Percentiles rank a stretch among this genome's conserved stretches.
These are phyloP conservation scores for Kazachstania sp. DNA, from an alignment of 1,139 yeast species.

Conservation along the genomic window DNA sequence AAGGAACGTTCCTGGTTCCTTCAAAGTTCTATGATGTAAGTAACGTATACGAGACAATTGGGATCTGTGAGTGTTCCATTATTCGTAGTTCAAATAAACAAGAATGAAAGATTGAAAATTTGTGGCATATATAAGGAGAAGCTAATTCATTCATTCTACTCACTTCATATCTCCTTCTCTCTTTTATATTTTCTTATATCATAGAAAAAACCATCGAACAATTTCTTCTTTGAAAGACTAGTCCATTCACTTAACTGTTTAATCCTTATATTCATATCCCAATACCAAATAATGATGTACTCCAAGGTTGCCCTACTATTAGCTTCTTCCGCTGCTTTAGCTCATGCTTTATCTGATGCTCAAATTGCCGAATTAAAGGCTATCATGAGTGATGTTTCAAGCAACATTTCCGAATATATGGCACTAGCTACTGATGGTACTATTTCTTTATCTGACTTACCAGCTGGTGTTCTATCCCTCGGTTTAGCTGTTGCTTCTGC, in stretches of 20 bases:
- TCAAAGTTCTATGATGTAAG: not conserved
- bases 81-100: too few species aligned
- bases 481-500: slow-evolving; percentile 16
- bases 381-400: slow-evolving; percentile 11
- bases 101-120: too few species aligned
- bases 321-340: not conserved
- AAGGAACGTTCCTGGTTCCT: not conserved
- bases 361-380: slow-evolving; percentile 13
- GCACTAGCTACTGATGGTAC: slow-evolving; percentile 8
- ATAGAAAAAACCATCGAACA: not conserved
- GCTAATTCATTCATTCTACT: not conserved
- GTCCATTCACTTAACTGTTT: not conserved
- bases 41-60: too few species aligned
- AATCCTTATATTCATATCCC: not conserved
- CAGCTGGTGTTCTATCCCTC: slow-evolving; percentile 16
- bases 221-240: not conserved
- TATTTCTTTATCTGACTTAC: slow-evolving; percentile 13
- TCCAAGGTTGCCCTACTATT: slow-evolving; percentile 1
- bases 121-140: too few species aligned
- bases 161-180: not conserved
- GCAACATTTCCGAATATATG: slow-evolving; percentile 12
- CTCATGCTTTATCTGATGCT: slow-evolving; percentile 4
- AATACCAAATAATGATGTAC: not conserved
- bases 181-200: not conserved
- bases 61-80: too few species aligned